Evolutionary conservation across 225 moss, liverwort and hornwort genomes (phyloP), one percentile per base, ranked within the genome.

Genomic region (Antitrichia curtipendula): DNA sequence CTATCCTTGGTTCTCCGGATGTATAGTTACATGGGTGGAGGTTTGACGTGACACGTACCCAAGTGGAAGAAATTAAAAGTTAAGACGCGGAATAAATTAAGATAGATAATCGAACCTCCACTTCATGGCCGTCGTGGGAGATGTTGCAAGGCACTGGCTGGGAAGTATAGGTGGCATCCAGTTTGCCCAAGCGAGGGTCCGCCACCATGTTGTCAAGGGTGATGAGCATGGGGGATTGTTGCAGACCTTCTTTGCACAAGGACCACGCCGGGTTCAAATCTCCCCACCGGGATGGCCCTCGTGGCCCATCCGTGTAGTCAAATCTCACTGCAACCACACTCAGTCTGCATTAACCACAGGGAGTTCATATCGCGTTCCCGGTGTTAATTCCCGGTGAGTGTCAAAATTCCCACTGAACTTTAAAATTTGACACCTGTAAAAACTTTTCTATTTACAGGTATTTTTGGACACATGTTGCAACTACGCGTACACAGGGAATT

Each of bases 151-250:
- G 81, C 60, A 90, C 90, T 21, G 28, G 69, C 54, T 84, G 82
- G 70, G 82, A 63, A 84, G 86, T 78, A 71, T 87, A 91, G 8
- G 31, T 52, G 43, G 78, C 85, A 73, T 90, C 83, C 49, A 92
- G 88, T 66, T 87, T 83, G 58, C 92, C 86, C 72, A 95, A 87
- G 87, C 52, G 75, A 64, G 59, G 83, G 65, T 93, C 86, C 12
- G 84, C 65, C 32, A 90, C 75, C 88, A 87, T 83, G 64, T 80
- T 86, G 73, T 86, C 84, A 3, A 89, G 62, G 29, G 80, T 84
- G 82, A 95, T 90, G 77, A 82, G 49, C 81, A 92, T 88, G 54
- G 95, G 95, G 1, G 91, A 95, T 58, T 95, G 94, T 7, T 41
- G 66, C 6, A n/a, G 66, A 45, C 95, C 94, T 41, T 45, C 75